Evolutionary conservation across 2,329 filamentous ascomycete species (phyloP), one percentile per base, ranked within the genome.

Genomic region (Pseudogymnoascus sp.): DNA sequence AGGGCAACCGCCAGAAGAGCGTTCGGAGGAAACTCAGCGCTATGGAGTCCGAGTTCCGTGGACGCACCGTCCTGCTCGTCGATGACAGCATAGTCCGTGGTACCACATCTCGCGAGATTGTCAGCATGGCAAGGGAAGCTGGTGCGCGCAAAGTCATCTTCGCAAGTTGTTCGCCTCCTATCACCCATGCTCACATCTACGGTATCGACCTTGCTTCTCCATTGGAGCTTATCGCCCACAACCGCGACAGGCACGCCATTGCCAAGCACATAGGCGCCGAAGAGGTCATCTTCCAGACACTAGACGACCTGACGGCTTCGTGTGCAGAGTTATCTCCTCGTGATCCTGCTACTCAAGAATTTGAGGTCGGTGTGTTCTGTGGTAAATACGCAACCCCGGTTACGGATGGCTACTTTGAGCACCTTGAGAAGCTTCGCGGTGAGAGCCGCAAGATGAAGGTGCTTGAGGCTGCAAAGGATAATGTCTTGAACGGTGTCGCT

Each of bases 281-380:
- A 68, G 86, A 84, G 61, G 86, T 97, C 54, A 88, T 93, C 66
- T 92, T 87, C 73, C 89, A 92, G 72, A 85, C 82, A 14, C 83
- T 98, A 1, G 82, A 86, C 1, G 93, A 96, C 71, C 80, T 98
- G n/a, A 88, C 89, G 72, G 85, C 82, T 31, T 86, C 92, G 0
- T 97, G 93, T 72, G 83, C 86, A 1, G 87, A 92, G 69, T 83
- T 90, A 3, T 87, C 85, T 66, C 82, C 86, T 61, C 78, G 83
- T 63, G 77, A 83, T 66, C 78, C 79, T 36, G 74, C 84, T 70
- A 80, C 80, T 7, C 79, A 83, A 67, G 80, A 88, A 63, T 97
- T 97, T 69, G 93, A 98, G 74, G 87, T 96, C 2, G 93, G 93
- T 63, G 93, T 97, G 7, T 97, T 98, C 79, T 92, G 87, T 72